These are phyloP conservation scores for Puccinia hordei DNA, from an alignment of 1,284 basidiomycete species.

Conservation along the genomic window DNA sequence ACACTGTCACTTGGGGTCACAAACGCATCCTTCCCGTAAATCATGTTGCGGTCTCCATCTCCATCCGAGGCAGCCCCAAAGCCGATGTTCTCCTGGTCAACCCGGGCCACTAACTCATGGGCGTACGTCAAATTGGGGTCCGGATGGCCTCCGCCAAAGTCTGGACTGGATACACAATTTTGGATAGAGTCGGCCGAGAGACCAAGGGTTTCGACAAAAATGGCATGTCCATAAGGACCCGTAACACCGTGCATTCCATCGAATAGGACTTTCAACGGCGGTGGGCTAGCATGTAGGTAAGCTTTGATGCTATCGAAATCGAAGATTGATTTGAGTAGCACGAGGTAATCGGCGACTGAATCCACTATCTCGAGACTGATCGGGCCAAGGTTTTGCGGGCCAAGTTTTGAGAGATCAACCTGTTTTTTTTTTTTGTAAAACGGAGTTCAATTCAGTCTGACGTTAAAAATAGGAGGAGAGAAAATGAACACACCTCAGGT, in stretches of 20 bases:
- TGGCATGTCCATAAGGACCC: conserved; percentile 88
- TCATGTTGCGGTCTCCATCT: conserved; percentile 99
- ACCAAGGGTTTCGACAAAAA: conserved; percentile 82
- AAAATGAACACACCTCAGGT: conserved; percentile 66
- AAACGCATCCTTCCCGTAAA: conserved; percentile 96
- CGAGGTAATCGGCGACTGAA: conserved; percentile 85
- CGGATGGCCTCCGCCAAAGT: conserved; percentile 96
- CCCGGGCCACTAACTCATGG: conserved; percentile 85
- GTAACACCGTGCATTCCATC: conserved; percentile 97
- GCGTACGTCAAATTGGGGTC: conserved; percentile 99
- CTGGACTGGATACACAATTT: conserved; percentile 85
- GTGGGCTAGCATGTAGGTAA: conserved; percentile 70
- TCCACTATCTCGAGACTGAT: conserved; percentile 88
- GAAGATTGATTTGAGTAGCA: conserved; percentile 83
- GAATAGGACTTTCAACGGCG: conserved; percentile 83
- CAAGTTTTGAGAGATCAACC: conserved; percentile 81
- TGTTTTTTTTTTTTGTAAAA: conserved; percentile 57
- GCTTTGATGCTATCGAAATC: conserved; percentile 88
- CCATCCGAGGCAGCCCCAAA: conserved; percentile 98
- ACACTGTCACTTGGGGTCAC: conserved; percentile 97
- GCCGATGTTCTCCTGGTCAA: conserved; percentile 80
- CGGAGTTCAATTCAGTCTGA: background rate
- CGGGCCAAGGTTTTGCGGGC: conserved; percentile 77
- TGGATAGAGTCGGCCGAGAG: conserved; percentile 80
- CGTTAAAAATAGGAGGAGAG: background rate